Conservation (phyloP, 495 filamentous ascomycete genomes). For the Neurospora pannonica region DNA sequence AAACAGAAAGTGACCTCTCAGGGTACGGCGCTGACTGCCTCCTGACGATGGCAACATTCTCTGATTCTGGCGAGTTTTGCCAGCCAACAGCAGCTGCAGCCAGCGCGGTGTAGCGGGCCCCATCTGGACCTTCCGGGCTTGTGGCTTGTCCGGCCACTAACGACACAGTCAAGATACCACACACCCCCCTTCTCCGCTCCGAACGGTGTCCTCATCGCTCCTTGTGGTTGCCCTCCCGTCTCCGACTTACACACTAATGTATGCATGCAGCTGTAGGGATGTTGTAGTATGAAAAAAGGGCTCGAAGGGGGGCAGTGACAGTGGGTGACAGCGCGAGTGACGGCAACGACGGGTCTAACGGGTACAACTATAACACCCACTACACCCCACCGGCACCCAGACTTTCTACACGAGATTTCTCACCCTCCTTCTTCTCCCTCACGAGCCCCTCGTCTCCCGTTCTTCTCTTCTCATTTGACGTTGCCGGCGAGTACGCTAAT, state of each 20-base stretch:
- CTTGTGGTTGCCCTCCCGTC: neutral
- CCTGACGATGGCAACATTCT: slow-evolving; percentile 11
- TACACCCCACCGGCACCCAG: slow-evolving; percentile 21
- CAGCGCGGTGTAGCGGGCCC: slow-evolving; percentile 1
- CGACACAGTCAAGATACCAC: slow-evolving; percentile 5
- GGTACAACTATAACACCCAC: slow-evolving; percentile 32
- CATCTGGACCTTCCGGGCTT: slow-evolving; percentile 5
- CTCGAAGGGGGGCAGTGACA: neutral
- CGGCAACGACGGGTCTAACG: slow-evolving; percentile 1
- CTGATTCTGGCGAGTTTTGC: slow-evolving; percentile 2
- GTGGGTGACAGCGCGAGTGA: slow-evolving; percentile 3
- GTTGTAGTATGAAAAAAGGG: neutral
- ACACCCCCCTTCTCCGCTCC: neutral
- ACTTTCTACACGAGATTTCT: slow-evolving; percentile 31
- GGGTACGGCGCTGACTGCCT: neutral
- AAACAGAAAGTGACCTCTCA: neutral
- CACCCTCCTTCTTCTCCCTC: slow-evolving; percentile 40
- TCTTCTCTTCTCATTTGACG: slow-evolving; percentile 43
- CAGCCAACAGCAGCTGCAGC: slow-evolving; percentile 4
- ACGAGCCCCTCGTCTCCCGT: slow-evolving; percentile 35
- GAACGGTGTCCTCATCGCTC: neutral
- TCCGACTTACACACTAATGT: neutral
- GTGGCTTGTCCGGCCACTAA: slow-evolving; percentile 5
- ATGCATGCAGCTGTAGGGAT: slow-evolving; percentile 3
- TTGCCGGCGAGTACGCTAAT: slow-evolving; percentile 48